Evolutionary conservation across 2,329 filamentous ascomycete genomes (phyloP).

Genomic region (Gremmenia infestans): DNA sequence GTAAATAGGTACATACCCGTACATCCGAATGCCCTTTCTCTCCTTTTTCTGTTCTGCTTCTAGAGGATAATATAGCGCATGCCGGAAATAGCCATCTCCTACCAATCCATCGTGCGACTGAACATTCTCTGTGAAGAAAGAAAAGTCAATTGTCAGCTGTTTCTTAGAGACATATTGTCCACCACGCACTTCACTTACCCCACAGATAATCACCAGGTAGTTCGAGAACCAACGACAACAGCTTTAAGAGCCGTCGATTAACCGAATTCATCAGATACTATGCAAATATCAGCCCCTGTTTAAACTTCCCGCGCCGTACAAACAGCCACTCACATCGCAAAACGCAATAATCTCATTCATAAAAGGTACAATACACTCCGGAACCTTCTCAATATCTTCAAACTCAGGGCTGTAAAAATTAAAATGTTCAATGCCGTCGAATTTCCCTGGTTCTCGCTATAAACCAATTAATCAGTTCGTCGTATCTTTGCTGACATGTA

Average conservation of each 20-base stretch:
- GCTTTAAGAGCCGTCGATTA: conserved; percentile 37
- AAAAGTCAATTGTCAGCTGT: not conserved
- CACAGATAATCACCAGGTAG: conserved; percentile 41
- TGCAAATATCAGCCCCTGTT: not conserved
- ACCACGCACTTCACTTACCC: conserved; percentile 6
- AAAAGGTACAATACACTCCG: conserved; percentile 42
- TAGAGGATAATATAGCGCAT: conserved; percentile 39
- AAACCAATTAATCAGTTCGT: not conserved
- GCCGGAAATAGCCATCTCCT: conserved; percentile 42
- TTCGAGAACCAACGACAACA: conserved; percentile 41
- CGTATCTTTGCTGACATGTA: not conserved
- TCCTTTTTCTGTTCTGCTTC: conserved; percentile 31
- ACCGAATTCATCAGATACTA: conserved; percentile 44
- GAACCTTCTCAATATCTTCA: conserved; percentile 21
- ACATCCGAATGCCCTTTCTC: conserved; percentile 38
- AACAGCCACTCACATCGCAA: conserved; percentile 25
- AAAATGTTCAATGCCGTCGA: conserved; percentile 50
- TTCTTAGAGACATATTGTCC: not conserved
- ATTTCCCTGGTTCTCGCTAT: conserved; percentile 38
- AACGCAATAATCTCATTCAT: conserved; percentile 46
- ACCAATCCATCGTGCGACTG: conserved; percentile 39
- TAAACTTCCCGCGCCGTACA: not conserved
- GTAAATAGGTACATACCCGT: conserved; percentile 17
- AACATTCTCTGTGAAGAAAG: conserved; percentile 29
- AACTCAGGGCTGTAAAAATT: conserved; percentile 34